Conservation (phyloP, 345 rosid species). For the Eucalyptus coolabah region DNA sequence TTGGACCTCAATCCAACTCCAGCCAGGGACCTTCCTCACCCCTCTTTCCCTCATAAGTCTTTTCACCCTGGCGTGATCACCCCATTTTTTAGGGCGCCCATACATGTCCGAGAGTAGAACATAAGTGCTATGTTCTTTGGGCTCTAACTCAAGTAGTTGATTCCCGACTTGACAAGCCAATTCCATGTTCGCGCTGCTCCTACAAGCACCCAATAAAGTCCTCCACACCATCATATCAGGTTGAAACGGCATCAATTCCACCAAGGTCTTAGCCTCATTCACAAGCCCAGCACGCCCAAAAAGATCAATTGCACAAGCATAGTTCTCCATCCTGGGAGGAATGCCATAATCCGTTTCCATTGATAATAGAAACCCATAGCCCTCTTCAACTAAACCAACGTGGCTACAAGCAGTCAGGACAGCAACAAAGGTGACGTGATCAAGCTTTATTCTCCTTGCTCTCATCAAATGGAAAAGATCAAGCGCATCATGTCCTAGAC, state of each 20-base stretch:
- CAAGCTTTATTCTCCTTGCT: constrained; percentile 34
- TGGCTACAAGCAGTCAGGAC: constrained; percentile 77
- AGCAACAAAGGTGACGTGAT: constrained; percentile 73
- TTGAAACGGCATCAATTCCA: constrained; percentile 52
- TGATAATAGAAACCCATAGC: constrained; percentile 29
- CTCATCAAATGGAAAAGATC: constrained; percentile 52
- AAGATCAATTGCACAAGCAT: constrained; percentile 70
- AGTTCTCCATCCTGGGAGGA: constrained; percentile 66
- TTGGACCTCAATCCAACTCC: constrained; percentile 77
- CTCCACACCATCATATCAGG: constrained; percentile 71
- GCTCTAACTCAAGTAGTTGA: constrained; percentile 47
- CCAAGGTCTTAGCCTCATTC: constrained; percentile 33
- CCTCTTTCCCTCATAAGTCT: constrained; percentile 69
- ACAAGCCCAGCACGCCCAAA: constrained; percentile 57
- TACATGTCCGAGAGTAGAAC: constrained; percentile 57
- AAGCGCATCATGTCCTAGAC: constrained; percentile 40
- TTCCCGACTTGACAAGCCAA: constrained; percentile 52
- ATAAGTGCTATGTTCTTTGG: constrained; percentile 70
- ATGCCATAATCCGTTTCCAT: constrained; percentile 52
- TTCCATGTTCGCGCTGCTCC: constrained; percentile 50
- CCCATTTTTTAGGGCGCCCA: constrained; percentile 49
- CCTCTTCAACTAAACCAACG: constrained; percentile 48
- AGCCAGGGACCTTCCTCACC: constrained; percentile 72
- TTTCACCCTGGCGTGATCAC: constrained; percentile 39
- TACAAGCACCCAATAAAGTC: constrained; percentile 63